Evolutionary conservation across 495 filamentous ascomycete species (phyloP), one percentile per base, ranked within the genome.

Genomic region (Margaritispora aquatica): DNA sequence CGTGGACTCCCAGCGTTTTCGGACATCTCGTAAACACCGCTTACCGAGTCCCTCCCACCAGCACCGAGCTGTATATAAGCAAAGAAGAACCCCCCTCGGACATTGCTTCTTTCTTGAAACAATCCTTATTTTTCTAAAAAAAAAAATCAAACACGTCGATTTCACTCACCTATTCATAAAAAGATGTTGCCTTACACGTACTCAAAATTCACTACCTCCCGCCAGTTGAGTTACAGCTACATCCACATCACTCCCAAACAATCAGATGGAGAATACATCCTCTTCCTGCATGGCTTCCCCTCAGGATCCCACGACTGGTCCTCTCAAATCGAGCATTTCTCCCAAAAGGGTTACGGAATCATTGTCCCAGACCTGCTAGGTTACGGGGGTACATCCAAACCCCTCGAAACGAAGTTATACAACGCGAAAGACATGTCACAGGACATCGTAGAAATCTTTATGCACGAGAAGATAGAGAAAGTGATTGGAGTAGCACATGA

Each of bases 311-410:
- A 73, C 49, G 70, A 75, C 55, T 79, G 75, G 74, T 63, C 68
- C 9, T 64, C 74, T 52, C 72, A 77, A 51, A 66, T 80, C 38
- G 21, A 57, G 0, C 49, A 60, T 23, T 63, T 80, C 9, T 44
- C 58, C 8, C 24, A 60, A 5, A 44, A 57, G 9, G 74, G 76
- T 3, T 76, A 77, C 55, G 75, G 75, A 9, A 64, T 79, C 15
- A 52, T 80, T 1, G 74, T 66, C 3, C 77, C 76, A 0, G 76
- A 78, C 58, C 61, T 77, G 1, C 69, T 80, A 0, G 75, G 77
- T 20, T 80, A 77, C 53, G 76, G 77, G 2, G 71, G 68, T 24
- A 74, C 74, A 1, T 67, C 71, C 55, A 73, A 73, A 54, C 75
- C 75, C 0, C 48, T 47, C 0, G 68, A 70, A 2, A 24, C 65